Base-by-base conservation (phyloP, 768 basidiomycete genomes). In the Leccinum sublutescens region DNA sequence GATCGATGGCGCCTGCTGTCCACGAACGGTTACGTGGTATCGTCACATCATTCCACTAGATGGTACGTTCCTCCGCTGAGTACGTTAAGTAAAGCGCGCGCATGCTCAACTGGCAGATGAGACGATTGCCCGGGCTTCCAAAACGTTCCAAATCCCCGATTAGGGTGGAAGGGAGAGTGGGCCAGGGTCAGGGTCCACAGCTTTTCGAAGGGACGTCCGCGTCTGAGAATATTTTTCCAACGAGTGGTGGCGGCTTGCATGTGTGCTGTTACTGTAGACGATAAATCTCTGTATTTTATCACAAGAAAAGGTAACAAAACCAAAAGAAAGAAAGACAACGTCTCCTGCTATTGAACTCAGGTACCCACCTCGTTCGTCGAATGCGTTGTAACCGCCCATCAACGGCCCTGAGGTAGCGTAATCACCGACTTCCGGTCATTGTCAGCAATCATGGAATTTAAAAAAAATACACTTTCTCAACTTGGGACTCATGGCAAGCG, bases 401-500 rank as follows among this genome's bases (percentile, higher is more conserved):
- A 62, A 61, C 55, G 62, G 55, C 15, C 50, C 55, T 58, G 57
- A 59, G 50, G 57, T 3, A 34, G 64, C 60, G 68, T 48, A 57
- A 69, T 64, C 70, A 62, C 65, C 70, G 65, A 61, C 53, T n/a
- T 11, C 11, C 25, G 21, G 19, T 15, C 36, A n/a, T n/a, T 7
- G 21, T 17, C 19, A 19, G 43, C 43, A 45, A 34, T 54, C 49
- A 59, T 21, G 49, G 45, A 34, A 45, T 45, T 3, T 21, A 3
- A 31, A 14, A 19, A 43, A 43, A 21, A 19, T 45, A 11, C 5
- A 21, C 19, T 23, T 33, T 17, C 21, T 10, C 25, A 21, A 45
- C 34, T 34, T 34, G 34, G 54, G 23, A 45, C 43, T 31, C 29
- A 19, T 21, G n/a, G 19, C 38, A 4, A 43, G 34, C 9, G 17